These are phyloP conservation scores for Cladosporium sp. DNA, from an alignment of 2,329 filamentous ascomycete genomes.

Conservation along the genomic window DNA sequence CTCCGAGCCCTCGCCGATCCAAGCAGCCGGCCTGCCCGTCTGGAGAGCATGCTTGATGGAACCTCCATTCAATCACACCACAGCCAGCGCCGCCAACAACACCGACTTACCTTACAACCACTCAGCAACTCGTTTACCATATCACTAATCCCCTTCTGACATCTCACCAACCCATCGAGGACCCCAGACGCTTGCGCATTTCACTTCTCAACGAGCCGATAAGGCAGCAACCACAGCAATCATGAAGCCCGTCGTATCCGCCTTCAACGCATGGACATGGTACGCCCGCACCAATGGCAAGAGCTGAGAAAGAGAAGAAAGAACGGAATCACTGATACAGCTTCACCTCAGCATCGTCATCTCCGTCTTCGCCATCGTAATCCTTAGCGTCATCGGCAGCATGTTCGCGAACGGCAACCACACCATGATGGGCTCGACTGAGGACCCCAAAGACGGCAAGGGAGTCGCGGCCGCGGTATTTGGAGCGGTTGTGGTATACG, in stretches of 20 bases:
- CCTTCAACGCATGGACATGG: constrained; percentile 94
- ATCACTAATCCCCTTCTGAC: not conserved
- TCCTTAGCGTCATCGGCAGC: constrained; percentile 60
- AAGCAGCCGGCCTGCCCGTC: not conserved
- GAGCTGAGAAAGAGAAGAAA: constrained; percentile 6
- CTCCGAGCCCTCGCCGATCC: not conserved
- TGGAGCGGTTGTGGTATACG: constrained; percentile 81
- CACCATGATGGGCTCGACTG: constrained; percentile 70
- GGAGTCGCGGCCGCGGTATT: constrained; percentile 83
- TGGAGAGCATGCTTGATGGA: not conserved
- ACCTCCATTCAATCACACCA: not conserved
- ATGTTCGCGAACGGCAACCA: constrained; percentile 76
- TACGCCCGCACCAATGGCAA: constrained; percentile 43
- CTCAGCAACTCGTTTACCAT: not conserved
- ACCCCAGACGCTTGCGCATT: not conserved
- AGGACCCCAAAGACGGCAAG: constrained; percentile 58
- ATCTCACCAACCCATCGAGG: not conserved
- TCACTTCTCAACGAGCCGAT: constrained; percentile 3
- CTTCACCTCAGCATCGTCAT: constrained; percentile 59
- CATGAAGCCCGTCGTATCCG: constrained; percentile 94
- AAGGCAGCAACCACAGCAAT: constrained; percentile 30
- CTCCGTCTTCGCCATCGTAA: constrained; percentile 60
- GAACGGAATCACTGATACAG: constrained; percentile 3
- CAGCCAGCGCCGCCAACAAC: not conserved
- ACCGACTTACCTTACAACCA: not conserved